Evolutionary conservation across 2,329 filamentous ascomycete genomes (phyloP).

Genomic region (Canariomyces notabilis): DNA sequence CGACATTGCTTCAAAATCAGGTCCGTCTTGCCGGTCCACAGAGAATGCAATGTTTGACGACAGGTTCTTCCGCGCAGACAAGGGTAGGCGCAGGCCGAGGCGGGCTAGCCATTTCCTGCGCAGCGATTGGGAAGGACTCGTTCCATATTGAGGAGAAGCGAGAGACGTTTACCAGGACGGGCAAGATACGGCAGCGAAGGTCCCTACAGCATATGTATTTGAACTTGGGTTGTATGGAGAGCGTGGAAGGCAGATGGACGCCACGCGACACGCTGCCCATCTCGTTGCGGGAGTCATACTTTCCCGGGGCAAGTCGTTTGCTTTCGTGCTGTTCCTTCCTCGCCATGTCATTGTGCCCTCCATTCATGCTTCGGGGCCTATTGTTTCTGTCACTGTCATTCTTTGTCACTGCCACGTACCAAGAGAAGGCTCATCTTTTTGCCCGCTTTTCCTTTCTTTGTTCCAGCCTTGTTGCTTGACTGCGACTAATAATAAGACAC

Average conservation of each 20-base stretch:
- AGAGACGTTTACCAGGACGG: not conserved
- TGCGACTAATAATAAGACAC: not conserved
- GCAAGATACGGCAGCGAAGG: not conserved
- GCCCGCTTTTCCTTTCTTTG: not conserved
- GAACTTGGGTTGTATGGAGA: no score
- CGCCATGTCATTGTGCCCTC: slow-evolving; percentile 1
- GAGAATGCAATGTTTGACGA: slow-evolving; percentile 20
- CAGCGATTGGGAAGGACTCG: slow-evolving; percentile 11
- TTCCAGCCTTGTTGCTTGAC: not conserved
- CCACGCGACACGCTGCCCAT: slow-evolving; percentile 11
- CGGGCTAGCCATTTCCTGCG: slow-evolving; percentile 14
- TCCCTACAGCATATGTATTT: not conserved
- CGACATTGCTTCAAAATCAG: slow-evolving; percentile 14
- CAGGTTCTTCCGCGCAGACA: slow-evolving; percentile 11
- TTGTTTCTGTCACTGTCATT: slow-evolving; percentile 1
- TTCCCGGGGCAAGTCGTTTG: not conserved
- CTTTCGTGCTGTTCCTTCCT: not conserved
- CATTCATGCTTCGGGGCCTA: not conserved
- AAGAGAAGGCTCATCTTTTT: slow-evolving; percentile 9
- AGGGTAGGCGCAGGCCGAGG: slow-evolving; percentile 13
- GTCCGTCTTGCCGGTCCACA: slow-evolving; percentile 17
- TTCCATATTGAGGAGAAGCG: not conserved
- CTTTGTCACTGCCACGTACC: slow-evolving; percentile 1
- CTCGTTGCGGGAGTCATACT: not conserved
- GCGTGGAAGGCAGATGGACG: not conserved